Percentiles rank a stretch among this genome's conserved stretches.
These are phyloP conservation scores for Climacium dendroides DNA, from an alignment of 225 moss, liverwort and hornwort species.

Conservation along the genomic window DNA sequence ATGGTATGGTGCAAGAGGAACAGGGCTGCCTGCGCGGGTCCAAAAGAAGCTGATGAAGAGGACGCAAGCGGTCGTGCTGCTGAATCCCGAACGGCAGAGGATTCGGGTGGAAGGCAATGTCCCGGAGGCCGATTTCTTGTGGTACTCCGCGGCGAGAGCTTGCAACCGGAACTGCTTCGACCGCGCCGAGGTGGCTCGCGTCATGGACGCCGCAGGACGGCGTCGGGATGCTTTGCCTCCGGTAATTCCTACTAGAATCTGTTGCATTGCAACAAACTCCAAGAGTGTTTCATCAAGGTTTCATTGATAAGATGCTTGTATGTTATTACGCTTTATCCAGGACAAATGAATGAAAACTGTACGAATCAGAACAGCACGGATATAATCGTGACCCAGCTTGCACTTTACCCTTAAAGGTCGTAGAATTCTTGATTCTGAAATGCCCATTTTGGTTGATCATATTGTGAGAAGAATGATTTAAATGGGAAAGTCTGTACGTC, in stretches of 20 bases:
- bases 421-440: background rate
- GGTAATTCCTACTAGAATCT: conserved; percentile 14
- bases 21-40: conserved; percentile 72
- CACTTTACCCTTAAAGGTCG: background rate
- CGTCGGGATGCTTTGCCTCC: conserved; percentile 69
- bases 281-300: background rate
- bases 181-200: conserved; percentile 80
- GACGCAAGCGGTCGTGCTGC: conserved; percentile 75
- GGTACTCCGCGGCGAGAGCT: conserved; percentile 75
- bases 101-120: conserved; percentile 70
- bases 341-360: background rate
- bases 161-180: conserved; percentile 89
- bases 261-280: background rate
- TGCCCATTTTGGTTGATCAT: background rate
- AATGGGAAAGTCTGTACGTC: background rate
- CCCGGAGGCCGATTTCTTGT: conserved; percentile 88
- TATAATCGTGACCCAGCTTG: background rate
- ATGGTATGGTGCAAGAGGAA: conserved; percentile 56
- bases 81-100: conserved; percentile 76
- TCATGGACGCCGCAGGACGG: conserved; percentile 80
- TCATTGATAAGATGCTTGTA: too few species aligned
- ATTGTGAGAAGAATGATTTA: background rate
- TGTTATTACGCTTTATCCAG: background rate
- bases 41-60: conserved; percentile 75
- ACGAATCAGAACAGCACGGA: background rate